phyloP scores from a whole-genome alignment of 345 rosid species.

The Boechera retrofracta region DNA sequence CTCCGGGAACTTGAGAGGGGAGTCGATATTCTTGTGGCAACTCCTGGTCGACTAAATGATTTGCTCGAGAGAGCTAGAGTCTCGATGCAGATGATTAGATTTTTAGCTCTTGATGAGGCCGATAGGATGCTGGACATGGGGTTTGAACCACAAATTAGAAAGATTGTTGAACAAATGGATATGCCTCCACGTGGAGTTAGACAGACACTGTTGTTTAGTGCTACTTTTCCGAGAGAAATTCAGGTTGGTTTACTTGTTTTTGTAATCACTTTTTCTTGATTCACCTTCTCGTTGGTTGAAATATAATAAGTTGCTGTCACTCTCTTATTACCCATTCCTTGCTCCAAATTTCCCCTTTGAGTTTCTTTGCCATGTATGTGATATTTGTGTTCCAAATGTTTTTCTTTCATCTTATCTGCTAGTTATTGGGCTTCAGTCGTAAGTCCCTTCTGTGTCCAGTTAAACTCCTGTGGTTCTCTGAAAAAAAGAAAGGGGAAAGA shows the following conservation, averaged over 20 bases:
- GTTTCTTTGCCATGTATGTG: conserved; percentile 20
- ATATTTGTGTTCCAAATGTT: conserved; percentile 6
- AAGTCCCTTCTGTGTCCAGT: neutral
- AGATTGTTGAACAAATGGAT: conserved; percentile 95
- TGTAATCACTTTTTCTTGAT: conserved; percentile 18
- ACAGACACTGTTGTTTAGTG: conserved; percentile 96
- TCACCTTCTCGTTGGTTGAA: conserved; percentile 24
- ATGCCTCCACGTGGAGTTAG: conserved; percentile 90
- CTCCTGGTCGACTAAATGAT: conserved; percentile 98
- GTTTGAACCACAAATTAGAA: conserved; percentile 98
- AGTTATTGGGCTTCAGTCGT: neutral
- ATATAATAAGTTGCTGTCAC: conserved; percentile 12
- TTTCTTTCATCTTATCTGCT: conserved; percentile 7
- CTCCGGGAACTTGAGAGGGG: conserved; percentile 94
- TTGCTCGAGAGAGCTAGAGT: conserved; percentile 96
- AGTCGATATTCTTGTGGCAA: conserved; percentile 97
- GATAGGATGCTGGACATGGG: conserved; percentile 99
- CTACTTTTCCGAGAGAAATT: conserved; percentile 96
- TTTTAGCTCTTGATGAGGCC: conserved; percentile 94
- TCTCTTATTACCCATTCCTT: conserved; percentile 1
- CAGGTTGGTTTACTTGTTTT: conserved; percentile 60
- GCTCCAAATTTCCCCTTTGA: neutral
- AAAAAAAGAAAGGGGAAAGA: neutral
- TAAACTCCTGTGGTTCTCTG: conserved; percentile 9
- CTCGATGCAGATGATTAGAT: conserved; percentile 88